Evolutionary conservation across 805 yeast species (phyloP), one percentile per base, ranked within the genome.

Genomic region (Starmerella apis): DNA sequence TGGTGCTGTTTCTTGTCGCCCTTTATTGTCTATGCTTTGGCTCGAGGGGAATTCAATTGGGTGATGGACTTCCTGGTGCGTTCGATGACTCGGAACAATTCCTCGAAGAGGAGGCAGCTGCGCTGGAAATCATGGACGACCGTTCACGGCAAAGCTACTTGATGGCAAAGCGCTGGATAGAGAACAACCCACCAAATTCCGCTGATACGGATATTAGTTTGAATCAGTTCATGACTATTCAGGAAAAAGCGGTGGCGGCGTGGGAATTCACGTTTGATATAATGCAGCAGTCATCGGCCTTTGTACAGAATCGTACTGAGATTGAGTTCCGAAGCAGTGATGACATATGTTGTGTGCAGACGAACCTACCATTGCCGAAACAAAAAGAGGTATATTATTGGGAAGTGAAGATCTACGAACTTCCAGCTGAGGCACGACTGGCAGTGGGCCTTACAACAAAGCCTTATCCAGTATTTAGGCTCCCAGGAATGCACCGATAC

Each of bases 391-490:
- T 86, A 3, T 86, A 86, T 61, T 88, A 90, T 68, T 86, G 83
- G 69, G 97, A 88, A 63, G 77, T 81, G 36, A 92, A 92, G 61
- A 75, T 92, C 1, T 87, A 79, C 65, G 86, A 82, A 35, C 71
- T 76, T 47, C 79, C 83, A 2, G 63, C 58, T n/a, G 67, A 63
- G 37, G 65, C 76, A 0, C 52, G 48, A 20, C 58, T 90, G 1
- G 78, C 95, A 0, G 71, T 92, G 18, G 98, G 98, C 0, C 61
- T 92, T 3, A 75, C 88, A 0, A 78, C 94, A 0, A 77, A 79
- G 55, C 98, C 98, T 6, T 92, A 92, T 61, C 98, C 98, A 1
- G 79, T 82, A 66, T 92, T 92, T 67, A 72, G 96, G 57, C 70
- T 92, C 35, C 97, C 98, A 0, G 98, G 98, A 0, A 76, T 92